Conservation (phyloP, 1,284 basidiomycete species). For the Kwoniella shivajii region DNA sequence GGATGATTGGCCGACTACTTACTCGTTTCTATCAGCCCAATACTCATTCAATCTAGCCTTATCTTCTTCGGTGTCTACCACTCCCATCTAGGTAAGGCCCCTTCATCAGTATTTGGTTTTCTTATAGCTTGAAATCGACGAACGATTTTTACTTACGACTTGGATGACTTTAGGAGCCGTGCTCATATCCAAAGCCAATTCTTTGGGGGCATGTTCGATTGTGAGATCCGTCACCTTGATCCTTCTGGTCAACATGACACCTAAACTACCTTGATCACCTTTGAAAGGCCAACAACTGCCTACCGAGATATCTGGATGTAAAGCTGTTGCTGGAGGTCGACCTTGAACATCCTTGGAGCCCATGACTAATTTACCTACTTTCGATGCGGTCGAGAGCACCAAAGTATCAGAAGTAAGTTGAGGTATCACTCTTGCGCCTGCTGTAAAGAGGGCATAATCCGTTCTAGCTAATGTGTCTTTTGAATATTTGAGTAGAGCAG, state of each 20-base stretch:
- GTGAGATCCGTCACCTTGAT: constrained; percentile 74
- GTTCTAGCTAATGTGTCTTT: constrained; percentile 77
- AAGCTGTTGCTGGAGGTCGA: constrained; percentile 75
- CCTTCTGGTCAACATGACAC: constrained; percentile 71
- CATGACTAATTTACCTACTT: constrained; percentile 25
- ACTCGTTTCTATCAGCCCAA: constrained; percentile 24
- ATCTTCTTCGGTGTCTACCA: constrained; percentile 76
- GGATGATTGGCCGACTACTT: not conserved
- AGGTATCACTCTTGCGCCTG: constrained; percentile 78
- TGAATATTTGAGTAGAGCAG: constrained; percentile 63
- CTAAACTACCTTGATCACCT: constrained; percentile 75
- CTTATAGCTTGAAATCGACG: not conserved
- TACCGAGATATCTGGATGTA: constrained; percentile 71
- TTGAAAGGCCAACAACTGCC: constrained; percentile 93
- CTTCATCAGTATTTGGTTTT: not conserved
- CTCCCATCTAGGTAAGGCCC: constrained; percentile 63
- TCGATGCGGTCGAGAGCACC: constrained; percentile 60
- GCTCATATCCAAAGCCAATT: constrained; percentile 73
- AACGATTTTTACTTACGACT: constrained; percentile 41
- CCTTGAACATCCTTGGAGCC: constrained; percentile 62
- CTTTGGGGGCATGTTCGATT: constrained; percentile 81
- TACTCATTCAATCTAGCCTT: constrained; percentile 59
- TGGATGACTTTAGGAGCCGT: constrained; percentile 84
- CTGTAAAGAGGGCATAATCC: constrained; percentile 84
- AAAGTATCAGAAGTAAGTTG: constrained; percentile 76